phyloP scores from a whole-genome alignment of 768 basidiomycete species.

The Peribolospora baueri region DNA sequence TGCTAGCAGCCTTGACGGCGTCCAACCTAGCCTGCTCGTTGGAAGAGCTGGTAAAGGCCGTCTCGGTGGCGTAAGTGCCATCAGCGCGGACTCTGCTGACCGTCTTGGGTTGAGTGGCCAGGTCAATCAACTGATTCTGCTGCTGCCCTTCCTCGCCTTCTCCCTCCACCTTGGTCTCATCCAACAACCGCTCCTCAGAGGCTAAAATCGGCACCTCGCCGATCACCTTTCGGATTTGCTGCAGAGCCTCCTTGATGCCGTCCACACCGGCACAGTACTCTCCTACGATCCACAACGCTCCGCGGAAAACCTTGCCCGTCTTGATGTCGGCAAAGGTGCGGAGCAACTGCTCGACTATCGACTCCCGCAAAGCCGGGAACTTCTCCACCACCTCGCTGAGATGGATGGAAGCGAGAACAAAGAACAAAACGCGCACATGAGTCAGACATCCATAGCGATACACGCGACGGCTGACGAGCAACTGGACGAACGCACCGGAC shows the following conservation, averaged over 20 bases:
- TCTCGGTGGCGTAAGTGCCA: constrained; percentile 94
- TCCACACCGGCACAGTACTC: constrained; percentile 50
- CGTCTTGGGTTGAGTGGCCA: constrained; percentile 28
- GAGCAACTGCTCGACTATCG: constrained; percentile 66
- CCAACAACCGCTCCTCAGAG: constrained; percentile 29
- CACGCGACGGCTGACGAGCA: constrained; percentile 6
- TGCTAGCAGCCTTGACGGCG: constrained; percentile 59
- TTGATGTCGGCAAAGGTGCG: constrained; percentile 64
- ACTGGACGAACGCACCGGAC: constrained; percentile 29
- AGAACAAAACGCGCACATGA: constrained; percentile 13
- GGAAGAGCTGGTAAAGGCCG: constrained; percentile 41
- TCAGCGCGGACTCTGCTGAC: constrained; percentile 57
- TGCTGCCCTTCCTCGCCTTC: constrained; percentile 24
- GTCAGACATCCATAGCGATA: not conserved
- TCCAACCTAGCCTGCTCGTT: constrained; percentile 34
- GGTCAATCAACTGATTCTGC: constrained; percentile 23
- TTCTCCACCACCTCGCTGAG: constrained; percentile 82
- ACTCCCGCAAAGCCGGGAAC: constrained; percentile 60
- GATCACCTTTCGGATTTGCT: constrained; percentile 55
- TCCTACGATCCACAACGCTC: constrained; percentile 92
- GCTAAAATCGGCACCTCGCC: constrained; percentile 86
- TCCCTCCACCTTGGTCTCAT: constrained; percentile 42
- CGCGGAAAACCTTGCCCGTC: constrained; percentile 88
- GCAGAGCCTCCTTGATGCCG: constrained; percentile 43
- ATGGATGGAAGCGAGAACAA: not conserved